Conservation (phyloP, 495 filamentous ascomycete species). For the Penicillium nucicola region DNA sequence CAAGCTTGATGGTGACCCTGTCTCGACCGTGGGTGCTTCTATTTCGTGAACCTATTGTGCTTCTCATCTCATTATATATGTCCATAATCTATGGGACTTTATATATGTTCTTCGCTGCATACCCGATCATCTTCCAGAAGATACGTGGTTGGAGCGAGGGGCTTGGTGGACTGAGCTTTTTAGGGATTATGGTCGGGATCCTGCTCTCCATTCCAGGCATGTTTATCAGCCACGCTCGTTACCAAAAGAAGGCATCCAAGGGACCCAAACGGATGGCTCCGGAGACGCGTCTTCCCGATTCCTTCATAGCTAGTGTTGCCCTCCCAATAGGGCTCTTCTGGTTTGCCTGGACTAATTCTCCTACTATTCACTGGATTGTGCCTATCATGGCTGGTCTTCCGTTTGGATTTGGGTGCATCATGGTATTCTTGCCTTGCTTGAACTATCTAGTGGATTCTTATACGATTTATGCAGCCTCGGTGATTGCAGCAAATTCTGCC, state of each 20-base stretch:
- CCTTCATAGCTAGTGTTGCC: slow-evolving; percentile 24
- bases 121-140: slow-evolving; percentile 71
- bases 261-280: slow-evolving; percentile 32
- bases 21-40: slow-evolving; percentile 41
- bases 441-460: slow-evolving; percentile 75
- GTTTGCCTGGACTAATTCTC: slow-evolving; percentile 65
- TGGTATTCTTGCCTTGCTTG: slow-evolving; percentile 65
- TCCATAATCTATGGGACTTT: slow-evolving; percentile 70
- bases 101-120: slow-evolving; percentile 78
- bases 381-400: slow-evolving; percentile 57
- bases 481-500: slow-evolving; percentile 68
- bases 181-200: slow-evolving; percentile 77
- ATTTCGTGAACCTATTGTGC: slow-evolving; percentile 51
- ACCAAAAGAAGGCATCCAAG: slow-evolving; percentile 25
- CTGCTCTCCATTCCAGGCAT: slow-evolving; percentile 48
- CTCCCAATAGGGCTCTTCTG: slow-evolving; percentile 52
- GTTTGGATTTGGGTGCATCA: slow-evolving; percentile 67
- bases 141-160: slow-evolving; percentile 68
- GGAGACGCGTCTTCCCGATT: slow-evolving; percentile 36
- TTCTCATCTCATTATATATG: slow-evolving; percentile 63
- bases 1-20: slow-evolving; percentile 33
- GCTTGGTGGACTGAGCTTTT: slow-evolving; percentile 66
- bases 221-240: slow-evolving; percentile 39
- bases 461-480: slow-evolving; percentile 71
- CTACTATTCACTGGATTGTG: slow-evolving; percentile 64